Percentiles rank a stretch among this genome's conserved stretches.
Conservation (phyloP, 2,329 filamentous ascomycete species). For the Leptosphaerulina australis region DNA sequence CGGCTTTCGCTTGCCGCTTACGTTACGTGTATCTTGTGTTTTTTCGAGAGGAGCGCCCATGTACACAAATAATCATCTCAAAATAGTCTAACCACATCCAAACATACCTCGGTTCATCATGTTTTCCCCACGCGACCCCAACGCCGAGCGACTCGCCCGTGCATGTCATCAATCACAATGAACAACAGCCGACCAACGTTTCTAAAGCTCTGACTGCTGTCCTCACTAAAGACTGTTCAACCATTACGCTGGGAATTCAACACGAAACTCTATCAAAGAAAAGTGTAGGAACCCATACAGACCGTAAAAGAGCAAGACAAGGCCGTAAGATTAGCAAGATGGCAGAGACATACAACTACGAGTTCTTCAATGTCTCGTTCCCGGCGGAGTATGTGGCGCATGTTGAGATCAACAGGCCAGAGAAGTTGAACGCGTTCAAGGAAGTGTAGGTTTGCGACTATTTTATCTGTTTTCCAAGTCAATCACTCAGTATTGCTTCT, state of each 20-base stretch:
- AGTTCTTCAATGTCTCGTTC: conserved; percentile 75
- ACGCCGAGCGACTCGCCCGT: conserved; percentile 28
- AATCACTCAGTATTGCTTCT: not conserved
- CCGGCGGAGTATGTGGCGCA: conserved; percentile 79
- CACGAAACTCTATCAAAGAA: not conserved
- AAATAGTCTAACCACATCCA: conserved; percentile 12
- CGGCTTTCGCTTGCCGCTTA: too few relatives aligned
- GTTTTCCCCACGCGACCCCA: conserved; percentile 9
- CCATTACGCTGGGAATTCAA: too few relatives aligned
- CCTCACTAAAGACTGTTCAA: not conserved
- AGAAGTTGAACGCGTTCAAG: conserved; percentile 87
- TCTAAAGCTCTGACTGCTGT: not conserved
- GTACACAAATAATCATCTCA: too few relatives aligned
- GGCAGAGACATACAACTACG: conserved; percentile 55
- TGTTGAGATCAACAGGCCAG: conserved; percentile 86
- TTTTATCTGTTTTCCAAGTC: not conserved
- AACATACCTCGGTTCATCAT: conserved; percentile 18
- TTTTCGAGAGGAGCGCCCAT: too few relatives aligned
- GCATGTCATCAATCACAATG: conserved; percentile 13
- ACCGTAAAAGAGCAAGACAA: conserved; percentile 21
- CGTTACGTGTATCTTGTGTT: too few relatives aligned
- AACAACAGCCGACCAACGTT: not conserved
- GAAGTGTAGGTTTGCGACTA: conserved; percentile 58
- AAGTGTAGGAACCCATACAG: not conserved
- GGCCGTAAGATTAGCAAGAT: conserved; percentile 22